Conservation (phyloP, 148 eudicot genomes). For the Camellia sinensis region DNA sequence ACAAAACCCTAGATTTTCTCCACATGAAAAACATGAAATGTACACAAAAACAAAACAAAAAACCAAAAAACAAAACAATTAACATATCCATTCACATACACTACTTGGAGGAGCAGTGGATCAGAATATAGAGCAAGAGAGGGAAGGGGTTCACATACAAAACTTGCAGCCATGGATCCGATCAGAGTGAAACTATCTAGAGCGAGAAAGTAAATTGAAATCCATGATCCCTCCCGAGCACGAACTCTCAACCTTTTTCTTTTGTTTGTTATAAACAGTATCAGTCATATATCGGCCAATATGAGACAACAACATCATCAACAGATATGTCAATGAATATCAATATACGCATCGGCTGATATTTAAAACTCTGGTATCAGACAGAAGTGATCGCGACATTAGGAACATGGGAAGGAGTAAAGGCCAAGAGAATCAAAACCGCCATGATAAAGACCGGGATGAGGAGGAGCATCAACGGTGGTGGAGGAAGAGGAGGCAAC, state of each 20-base stretch:
- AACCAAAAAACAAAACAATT: neutral
- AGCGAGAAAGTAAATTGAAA: neutral
- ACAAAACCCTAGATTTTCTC: neutral
- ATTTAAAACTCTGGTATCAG: neutral
- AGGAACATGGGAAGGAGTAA: slow-evolving; percentile 22
- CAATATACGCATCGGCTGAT: too few species aligned
- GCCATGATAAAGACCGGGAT: slow-evolving; percentile 33
- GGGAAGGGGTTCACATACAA: neutral
- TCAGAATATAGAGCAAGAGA: neutral
- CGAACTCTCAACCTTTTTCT: too few species aligned
- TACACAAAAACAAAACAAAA: neutral
- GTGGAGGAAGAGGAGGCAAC: slow-evolving; percentile 44
- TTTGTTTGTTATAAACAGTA: too few species aligned
- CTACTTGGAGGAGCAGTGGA: neutral
- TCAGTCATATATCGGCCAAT: too few species aligned
- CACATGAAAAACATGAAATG: neutral
- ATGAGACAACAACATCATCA: too few species aligned
- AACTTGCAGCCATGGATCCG: neutral
- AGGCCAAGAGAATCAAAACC: slow-evolving; percentile 26
- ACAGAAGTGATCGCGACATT: neutral
- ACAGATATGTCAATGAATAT: too few species aligned
- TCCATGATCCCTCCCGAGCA: neutral
- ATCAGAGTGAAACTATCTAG: neutral
- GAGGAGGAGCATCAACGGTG: slow-evolving; percentile 34
- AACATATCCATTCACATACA: neutral